Conservation (phyloP, 176 grass and related monocot species). For the Phyllostachys edulis region DNA sequence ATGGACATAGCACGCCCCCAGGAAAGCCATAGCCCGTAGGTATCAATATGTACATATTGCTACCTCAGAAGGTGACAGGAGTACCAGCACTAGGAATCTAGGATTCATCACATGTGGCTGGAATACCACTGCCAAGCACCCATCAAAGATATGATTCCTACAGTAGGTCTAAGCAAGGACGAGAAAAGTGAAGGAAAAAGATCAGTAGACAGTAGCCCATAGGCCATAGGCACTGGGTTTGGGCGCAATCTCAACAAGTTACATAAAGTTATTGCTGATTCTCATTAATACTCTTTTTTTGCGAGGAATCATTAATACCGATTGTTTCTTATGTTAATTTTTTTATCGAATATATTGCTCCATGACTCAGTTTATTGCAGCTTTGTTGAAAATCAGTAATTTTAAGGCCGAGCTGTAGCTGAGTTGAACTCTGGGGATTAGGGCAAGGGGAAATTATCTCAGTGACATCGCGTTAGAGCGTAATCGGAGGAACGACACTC, state of each 20-base stretch:
- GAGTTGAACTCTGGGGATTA: not conserved
- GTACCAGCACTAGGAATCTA: not conserved
- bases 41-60: not conserved
- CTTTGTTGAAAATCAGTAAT: not conserved
- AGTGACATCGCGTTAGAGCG: too few species aligned
- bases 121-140: not conserved
- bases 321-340: not conserved
- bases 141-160: slow-evolving; percentile 9
- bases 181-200: not conserved
- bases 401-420: not conserved
- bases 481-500: too few species aligned
- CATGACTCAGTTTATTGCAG: not conserved
- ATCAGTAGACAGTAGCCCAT: not conserved
- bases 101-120: slow-evolving; percentile 27
- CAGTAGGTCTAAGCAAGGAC: slow-evolving; percentile 1
- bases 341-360: not conserved
- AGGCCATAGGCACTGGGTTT: not conserved
- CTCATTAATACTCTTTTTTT: not conserved
- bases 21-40: not conserved
- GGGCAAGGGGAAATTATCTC: too few species aligned
- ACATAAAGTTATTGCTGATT: not conserved
- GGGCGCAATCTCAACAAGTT: not conserved
- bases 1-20: not conserved
- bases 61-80: not conserved
- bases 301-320: not conserved